Conservation (phyloP, 345 rosid genomes). For the Hypericum androsaemum region DNA sequence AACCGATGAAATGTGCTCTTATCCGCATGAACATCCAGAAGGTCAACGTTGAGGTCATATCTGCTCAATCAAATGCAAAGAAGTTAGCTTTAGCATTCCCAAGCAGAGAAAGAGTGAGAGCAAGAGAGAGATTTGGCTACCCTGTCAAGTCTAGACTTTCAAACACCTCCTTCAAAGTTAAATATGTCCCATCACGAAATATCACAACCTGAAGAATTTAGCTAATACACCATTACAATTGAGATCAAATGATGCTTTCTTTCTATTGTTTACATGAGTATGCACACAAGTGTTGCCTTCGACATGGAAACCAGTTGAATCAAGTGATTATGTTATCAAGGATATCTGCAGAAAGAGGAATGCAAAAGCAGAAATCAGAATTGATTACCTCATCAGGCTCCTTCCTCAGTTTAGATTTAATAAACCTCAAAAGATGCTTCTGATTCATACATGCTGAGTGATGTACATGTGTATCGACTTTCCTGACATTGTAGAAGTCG, state of each 20-base stretch:
- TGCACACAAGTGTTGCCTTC: too few relatives aligned
- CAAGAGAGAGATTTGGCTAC: slow-evolving; percentile 13
- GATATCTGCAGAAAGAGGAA: too few relatives aligned
- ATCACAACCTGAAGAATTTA: slow-evolving; percentile 35
- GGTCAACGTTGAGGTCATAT: slow-evolving; percentile 45
- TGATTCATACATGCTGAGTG: slow-evolving; percentile 57
- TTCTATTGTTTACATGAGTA: too few relatives aligned
- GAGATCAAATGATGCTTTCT: too few relatives aligned
- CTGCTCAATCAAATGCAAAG: slow-evolving; percentile 13
- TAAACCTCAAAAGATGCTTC: slow-evolving; percentile 45
- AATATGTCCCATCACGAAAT: slow-evolving; percentile 50
- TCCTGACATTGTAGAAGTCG: slow-evolving; percentile 48
- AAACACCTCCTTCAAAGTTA: slow-evolving; percentile 44
- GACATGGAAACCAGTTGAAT: too few relatives aligned
- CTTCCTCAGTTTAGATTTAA: slow-evolving; percentile 38
- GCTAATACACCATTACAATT: background rate
- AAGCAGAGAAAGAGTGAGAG: background rate
- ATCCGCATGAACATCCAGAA: slow-evolving; percentile 52
- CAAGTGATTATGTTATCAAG: too few relatives aligned
- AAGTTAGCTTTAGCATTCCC: slow-evolving; percentile 2
- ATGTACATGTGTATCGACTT: slow-evolving; percentile 52
- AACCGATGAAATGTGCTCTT: slow-evolving; percentile 48
- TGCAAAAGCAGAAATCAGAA: slow-evolving; percentile 1
- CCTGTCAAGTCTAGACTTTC: slow-evolving; percentile 47
- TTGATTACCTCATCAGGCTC: slow-evolving; percentile 42